Percentiles rank a stretch among this genome's conserved stretches.
phyloP scores from a whole-genome alignment of 148 eudicot species.

The Chenopodium suecicum region DNA sequence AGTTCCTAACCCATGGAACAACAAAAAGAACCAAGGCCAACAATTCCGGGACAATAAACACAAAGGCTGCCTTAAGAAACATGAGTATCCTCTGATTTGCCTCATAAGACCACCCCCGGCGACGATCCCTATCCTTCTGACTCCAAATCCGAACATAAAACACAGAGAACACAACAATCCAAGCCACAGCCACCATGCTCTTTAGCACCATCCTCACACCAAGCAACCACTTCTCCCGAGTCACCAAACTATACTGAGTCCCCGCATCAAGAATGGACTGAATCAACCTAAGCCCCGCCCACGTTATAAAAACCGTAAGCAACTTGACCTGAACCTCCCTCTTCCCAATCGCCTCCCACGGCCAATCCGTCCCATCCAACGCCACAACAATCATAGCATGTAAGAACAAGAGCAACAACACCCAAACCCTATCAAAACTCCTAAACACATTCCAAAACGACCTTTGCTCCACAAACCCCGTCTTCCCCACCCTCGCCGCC shows the following conservation, averaged over 20 bases:
- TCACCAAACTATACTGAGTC: constrained; percentile 82
- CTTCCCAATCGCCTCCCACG: constrained; percentile 58
- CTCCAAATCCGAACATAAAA: constrained; percentile 82
- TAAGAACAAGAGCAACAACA: constrained; percentile 62
- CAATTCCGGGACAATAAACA: constrained; percentile 71
- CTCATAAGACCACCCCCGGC: constrained; percentile 51
- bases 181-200: constrained; percentile 67
- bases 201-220: constrained; percentile 88
- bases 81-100: constrained; percentile 47
- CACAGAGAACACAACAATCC: constrained; percentile 75
- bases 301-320: constrained; percentile 74
- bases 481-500: constrained; percentile 65
- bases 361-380: constrained; percentile 38
- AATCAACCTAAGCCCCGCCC: constrained; percentile 70
- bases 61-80: constrained; percentile 64
- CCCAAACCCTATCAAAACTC: constrained; percentile 91
- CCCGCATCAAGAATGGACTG: constrained; percentile 92
- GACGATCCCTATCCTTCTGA: constrained; percentile 55
- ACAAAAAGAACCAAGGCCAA: constrained; percentile 64
- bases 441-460: constrained; percentile 91
- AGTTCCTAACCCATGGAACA: constrained; percentile 75
- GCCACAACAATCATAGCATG: constrained; percentile 78
- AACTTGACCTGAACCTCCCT: constrained; percentile 69
- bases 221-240: constrained; percentile 55
- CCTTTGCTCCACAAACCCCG: constrained; percentile 93